Evolutionary conservation across 148 eudicot species (phyloP).

Genomic region (Linanthus parryae): DNA sequence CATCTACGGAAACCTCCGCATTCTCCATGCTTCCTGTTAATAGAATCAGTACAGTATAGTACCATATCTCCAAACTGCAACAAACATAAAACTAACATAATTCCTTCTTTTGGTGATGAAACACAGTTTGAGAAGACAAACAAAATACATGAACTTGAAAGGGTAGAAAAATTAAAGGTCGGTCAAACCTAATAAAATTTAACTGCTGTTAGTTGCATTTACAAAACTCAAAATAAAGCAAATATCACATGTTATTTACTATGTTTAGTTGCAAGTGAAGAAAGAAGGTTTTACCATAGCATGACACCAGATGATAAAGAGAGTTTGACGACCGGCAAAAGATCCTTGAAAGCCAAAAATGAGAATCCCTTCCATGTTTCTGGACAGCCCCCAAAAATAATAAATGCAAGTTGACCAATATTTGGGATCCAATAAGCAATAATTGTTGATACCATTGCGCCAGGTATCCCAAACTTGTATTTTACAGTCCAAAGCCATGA

Average conservation of each 20-base stretch:
- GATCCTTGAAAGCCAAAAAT: slow-evolving; percentile 20
- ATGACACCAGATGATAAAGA: slow-evolving; percentile 29
- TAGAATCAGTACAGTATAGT: neutral
- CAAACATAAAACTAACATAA: too few relatives aligned
- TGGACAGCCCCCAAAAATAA: slow-evolving; percentile 20
- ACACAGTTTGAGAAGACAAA: neutral
- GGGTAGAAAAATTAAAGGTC: too few relatives aligned
- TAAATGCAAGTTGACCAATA: slow-evolving; percentile 15
- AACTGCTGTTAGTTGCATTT: too few relatives aligned
- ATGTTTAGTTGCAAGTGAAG: neutral
- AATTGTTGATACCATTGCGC: slow-evolving; percentile 21
- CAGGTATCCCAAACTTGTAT: slow-evolving; percentile 21
- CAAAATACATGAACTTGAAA: neutral
- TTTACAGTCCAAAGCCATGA: slow-evolving; percentile 28
- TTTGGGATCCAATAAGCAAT: slow-evolving; percentile 26
- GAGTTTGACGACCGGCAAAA: slow-evolving; percentile 21
- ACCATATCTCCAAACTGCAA: slow-evolving; percentile 20
- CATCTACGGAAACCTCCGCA: neutral
- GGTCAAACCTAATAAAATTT: too few relatives aligned
- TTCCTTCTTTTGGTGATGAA: too few relatives aligned
- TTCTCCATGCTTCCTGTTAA: neutral
- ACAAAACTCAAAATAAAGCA: too few relatives aligned
- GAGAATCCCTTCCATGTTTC: slow-evolving; percentile 34
- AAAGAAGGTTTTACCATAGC: slow-evolving; percentile 19
- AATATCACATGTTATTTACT: neutral